Conservation (phyloP, 495 filamentous ascomycete genomes). For the Penicillium herquei region DNA sequence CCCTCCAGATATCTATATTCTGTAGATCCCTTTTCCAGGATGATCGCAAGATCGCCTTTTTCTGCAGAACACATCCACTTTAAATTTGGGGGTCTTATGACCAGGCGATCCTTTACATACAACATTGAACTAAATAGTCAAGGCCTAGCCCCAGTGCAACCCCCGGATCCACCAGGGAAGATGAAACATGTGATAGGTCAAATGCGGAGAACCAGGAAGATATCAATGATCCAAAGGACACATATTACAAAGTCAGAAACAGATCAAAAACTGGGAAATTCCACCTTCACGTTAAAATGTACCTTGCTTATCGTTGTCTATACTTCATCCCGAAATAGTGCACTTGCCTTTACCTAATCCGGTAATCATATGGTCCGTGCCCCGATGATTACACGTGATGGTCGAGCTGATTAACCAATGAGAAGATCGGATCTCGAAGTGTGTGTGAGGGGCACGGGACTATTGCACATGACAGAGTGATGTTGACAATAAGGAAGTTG, state of each 20-base stretch:
- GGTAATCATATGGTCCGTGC: slow-evolving; percentile 15
- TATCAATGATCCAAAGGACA: too few species aligned
- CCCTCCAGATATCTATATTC: not conserved
- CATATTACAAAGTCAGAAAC: not conserved
- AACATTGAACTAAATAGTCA: not conserved
- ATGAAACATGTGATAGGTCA: slow-evolving; percentile 5
- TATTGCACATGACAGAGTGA: slow-evolving; percentile 35
- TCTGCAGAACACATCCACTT: slow-evolving; percentile 7
- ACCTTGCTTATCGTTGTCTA: not conserved
- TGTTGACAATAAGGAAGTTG: not conserved
- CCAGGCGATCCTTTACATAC: slow-evolving; percentile 5
- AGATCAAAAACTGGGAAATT: not conserved
- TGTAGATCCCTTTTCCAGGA: not conserved
- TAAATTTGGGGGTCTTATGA: slow-evolving; percentile 6
- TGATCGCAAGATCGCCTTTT: slow-evolving; percentile 20
- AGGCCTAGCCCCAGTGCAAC: slow-evolving; percentile 2
- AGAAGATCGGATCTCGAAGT: slow-evolving; percentile 6
- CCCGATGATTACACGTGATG: slow-evolving; percentile 16
- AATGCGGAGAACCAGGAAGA: not conserved
- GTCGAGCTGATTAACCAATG: slow-evolving; percentile 28
- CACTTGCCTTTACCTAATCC: not conserved
- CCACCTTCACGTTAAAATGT: not conserved
- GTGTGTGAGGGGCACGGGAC: slow-evolving; percentile 39
- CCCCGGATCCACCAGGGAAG: not conserved
- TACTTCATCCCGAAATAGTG: slow-evolving; percentile 2